Percentiles rank a stretch among this genome's conserved stretches.
phyloP scores from a whole-genome alignment of 345 rosid species.

The Garcia nutans region DNA sequence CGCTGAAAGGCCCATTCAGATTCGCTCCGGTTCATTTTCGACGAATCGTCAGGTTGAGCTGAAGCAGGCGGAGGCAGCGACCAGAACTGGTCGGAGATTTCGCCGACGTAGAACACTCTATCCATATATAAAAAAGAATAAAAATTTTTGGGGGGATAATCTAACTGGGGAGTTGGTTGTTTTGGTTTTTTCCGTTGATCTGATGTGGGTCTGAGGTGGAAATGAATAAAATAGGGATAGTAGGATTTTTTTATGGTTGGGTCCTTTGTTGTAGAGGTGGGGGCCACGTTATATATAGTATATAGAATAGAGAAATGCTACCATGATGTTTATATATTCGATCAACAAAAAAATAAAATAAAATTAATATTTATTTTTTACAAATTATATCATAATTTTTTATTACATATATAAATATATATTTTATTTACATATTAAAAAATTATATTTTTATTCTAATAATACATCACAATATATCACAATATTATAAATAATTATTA shows the following conservation, averaged over 20 bases:
- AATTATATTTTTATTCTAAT: too few relatives aligned
- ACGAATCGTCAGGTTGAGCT: neutral
- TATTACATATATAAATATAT: too few relatives aligned
- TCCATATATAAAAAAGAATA: constrained; percentile 3
- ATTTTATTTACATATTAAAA: too few relatives aligned
- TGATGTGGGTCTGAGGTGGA: constrained; percentile 31
- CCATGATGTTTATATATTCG: too few relatives aligned
- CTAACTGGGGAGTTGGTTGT: neutral
- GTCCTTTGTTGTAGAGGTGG: neutral
- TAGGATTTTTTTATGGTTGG: too few relatives aligned
- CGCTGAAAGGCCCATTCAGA: constrained; percentile 34
- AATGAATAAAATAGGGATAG: constrained; percentile 17
- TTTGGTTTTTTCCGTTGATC: constrained; percentile 2
- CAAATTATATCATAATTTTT: too few relatives aligned
- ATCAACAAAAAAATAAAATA: too few relatives aligned
- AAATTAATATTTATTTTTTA: too few relatives aligned
- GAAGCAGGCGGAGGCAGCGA: constrained; percentile 1
- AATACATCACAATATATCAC: too few relatives aligned
- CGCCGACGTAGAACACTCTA: constrained; percentile 22
- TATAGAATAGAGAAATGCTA: too few relatives aligned
- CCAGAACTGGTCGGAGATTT: constrained; percentile 22
- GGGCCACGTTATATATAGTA: neutral
- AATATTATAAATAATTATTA: too few relatives aligned
- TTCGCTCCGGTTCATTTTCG: constrained; percentile 26
- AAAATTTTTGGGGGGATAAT: neutral